Base-by-base conservation (phyloP, 495 filamentous ascomycete species). In the Trichodelitschia bisporula region DNA sequence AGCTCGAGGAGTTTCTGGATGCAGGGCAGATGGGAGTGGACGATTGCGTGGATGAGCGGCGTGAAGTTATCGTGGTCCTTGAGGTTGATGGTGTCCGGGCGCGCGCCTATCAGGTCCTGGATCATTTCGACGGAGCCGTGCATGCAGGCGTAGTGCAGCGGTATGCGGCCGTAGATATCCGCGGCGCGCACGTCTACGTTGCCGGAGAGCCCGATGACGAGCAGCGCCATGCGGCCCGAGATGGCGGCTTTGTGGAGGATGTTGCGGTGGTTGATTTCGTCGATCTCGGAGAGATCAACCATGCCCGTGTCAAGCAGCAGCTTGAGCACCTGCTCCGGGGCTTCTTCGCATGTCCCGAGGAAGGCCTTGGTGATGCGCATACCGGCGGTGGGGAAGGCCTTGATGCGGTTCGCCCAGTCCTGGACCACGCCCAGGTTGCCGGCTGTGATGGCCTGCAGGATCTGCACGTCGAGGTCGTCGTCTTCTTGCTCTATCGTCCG, bases 21-120 rank as follows among this genome's bases (percentile, higher is more conserved):
- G 46, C 78, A 89, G 26, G 64, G 55, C 13, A 77, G 56, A 34
- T 86, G 70, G 25, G 69, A 61, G 41, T 84, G 79, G 28, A 89
- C 79, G 41, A 95, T 91, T 33, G 77, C 74, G 48, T 93, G 86
- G 31, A 97, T 86, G 28, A 97, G 55, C 0, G 86, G 79, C 2
- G 86, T 93, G 50, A 90, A 95, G 51, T 92, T 93, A 50, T 97
- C 83, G 42, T 91, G 80, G 43, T 97, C 86, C 48, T 79, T 76
- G 13, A 68, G 48, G 44, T 95, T 63, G 41, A 95, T 73, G 0
- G 78, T 89, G 3, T 58, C 46, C 5, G 64, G 64, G 14, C 55
- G 58, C 4, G 53, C 54, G 12, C 55, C 51, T 20, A 90, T 55
- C 25, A 97, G 56, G 14, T 62, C 58, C 31, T 71, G 61, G 34